Evolutionary conservation across 331 rosid species (phyloP).

Genomic region (Stylosanthes scabra): DNA sequence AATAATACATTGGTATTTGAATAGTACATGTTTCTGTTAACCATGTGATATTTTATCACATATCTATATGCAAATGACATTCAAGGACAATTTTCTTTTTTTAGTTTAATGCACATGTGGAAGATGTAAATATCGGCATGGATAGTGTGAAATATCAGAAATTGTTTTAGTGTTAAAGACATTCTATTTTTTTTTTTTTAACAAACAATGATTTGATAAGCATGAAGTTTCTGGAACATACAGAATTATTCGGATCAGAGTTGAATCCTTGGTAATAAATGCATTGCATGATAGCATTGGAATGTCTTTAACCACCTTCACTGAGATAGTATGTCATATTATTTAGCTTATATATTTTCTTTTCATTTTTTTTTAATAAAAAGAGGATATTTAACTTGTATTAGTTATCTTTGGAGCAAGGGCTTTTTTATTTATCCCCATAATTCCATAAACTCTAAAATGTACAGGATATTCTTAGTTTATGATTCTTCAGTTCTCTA

Average conservation of each 20-base stretch:
- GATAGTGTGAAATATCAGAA: background rate
- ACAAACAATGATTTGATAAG: background rate
- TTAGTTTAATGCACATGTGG: background rate
- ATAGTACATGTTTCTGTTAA: background rate
- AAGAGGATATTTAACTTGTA: conserved; percentile 1
- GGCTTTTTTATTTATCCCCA: background rate
- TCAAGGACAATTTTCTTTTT: conserved; percentile 1
- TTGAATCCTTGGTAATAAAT: conserved; percentile 30
- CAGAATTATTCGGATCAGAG: conserved; percentile 86
- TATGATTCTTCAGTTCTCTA: background rate
- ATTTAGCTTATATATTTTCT: background rate
- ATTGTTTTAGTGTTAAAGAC: too few species aligned
- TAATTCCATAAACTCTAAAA: background rate
- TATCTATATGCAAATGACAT: background rate
- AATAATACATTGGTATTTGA: background rate
- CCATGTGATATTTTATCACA: background rate
- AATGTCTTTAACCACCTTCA: conserved; percentile 4
- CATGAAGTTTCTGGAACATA: conserved; percentile 33
- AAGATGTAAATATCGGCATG: background rate
- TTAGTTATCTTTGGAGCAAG: background rate
- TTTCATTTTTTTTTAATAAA: too few species aligned
- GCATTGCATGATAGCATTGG: conserved; percentile 17
- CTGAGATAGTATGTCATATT: conserved; percentile 3
- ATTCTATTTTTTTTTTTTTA: conserved; percentile 1
- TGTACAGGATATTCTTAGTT: background rate